A percentile compares a stretch with the other conserved stretches of the same genome.
These are phyloP conservation scores for Gossypium australe DNA, from an alignment of 345 rosid genomes.

Conservation along the genomic window DNA sequence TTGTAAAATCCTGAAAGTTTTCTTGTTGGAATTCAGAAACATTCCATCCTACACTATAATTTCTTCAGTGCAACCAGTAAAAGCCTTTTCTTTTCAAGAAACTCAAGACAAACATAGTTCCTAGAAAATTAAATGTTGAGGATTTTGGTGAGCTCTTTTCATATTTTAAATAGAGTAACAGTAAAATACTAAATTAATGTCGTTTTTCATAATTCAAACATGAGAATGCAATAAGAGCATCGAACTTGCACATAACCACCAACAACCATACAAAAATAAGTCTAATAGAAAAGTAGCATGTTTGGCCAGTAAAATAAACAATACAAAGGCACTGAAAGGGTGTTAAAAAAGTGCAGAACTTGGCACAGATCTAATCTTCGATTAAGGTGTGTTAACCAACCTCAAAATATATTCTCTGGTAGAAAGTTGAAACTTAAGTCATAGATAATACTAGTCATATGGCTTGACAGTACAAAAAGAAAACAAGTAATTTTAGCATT, in stretches of 20 bases:
- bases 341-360: not conserved
- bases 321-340: not conserved
- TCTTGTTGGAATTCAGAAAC: slow-evolving; percentile 5
- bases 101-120: not conserved
- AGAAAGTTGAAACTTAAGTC: not conserved
- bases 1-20: not conserved
- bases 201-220: not conserved
- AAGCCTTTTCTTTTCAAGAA: slow-evolving; percentile 1
- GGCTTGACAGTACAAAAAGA: not conserved
- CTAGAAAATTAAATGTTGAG: not conserved
- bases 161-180: not conserved
- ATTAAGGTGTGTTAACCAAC: not conserved
- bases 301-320: not conserved
- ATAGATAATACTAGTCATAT: not conserved
- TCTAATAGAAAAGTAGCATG: not conserved
- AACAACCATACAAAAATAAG: not conserved
- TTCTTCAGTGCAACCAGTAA: not conserved
- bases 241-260: not conserved
- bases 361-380: not conserved
- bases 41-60: not conserved
- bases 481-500: not conserved
- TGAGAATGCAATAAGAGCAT: not conserved
- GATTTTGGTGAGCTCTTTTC: not conserved
- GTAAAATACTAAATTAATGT: not conserved
- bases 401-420: not conserved